Evolutionary conservation across 116 monocot species (phyloP), one percentile per base, ranked within the genome.

Genomic region (Phalaenopsis hybrid): DNA sequence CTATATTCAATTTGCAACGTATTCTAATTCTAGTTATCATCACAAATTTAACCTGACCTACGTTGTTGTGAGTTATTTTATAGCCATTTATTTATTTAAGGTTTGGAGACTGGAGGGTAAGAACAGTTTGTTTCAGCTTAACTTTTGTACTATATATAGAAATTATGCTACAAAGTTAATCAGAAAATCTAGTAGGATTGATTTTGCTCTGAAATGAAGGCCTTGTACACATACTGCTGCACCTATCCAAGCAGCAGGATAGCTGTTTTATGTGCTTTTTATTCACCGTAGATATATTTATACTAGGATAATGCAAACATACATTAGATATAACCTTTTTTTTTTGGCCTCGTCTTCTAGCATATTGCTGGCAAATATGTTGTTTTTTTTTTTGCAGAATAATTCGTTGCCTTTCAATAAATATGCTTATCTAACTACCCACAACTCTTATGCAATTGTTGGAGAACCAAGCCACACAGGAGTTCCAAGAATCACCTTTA

Each of bases 331-430:
- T 33, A 28, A 69, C 33, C 34, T 31, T 31, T 3, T 33, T 69
- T 31, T 48, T 8, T 31, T 31, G 31, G 31, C 31, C 8, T 25
- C 2, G 25, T 49, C 5, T 10, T 49, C 12, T 49, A 37, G 2
- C 23, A 13, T 48, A 48, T 48, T 48, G 0, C 79, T 78, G 31
- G 82, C 59, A 58, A 41, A 58, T 55, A 51, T 43, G 6, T 9
- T 83, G 9, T 70, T 52, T 83, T 75, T n/a, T n/a, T 63, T 16
- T 3, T 43, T 34, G 43, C 88, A 94, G 94, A 94, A 94, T 77
- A 90, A 89, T 81, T 94, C 94, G 4, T 72, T 94, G 81, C 92
- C 94, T 18, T 95, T 92, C 88, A 95, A 95, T 81, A 92, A 92
- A 44, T 94, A 94, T 85, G 92, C 94, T 12, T 94, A 82, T 83